phyloP scores from a whole-genome alignment of 129 eudicot genomes.

The Rutidosis leptorrhynchoides region DNA sequence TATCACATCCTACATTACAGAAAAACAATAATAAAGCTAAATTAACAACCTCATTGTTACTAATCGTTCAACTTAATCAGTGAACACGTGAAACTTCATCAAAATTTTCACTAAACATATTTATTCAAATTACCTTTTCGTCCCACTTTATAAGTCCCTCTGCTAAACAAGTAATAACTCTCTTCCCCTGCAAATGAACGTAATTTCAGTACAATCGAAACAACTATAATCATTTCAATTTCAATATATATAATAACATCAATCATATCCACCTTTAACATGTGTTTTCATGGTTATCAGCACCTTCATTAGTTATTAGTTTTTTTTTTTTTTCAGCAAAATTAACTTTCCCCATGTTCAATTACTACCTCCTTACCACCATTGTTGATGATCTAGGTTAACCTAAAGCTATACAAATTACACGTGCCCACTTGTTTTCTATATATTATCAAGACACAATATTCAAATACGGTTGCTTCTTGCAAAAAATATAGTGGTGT shows the following conservation, averaged over 20 bases:
- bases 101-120: not conserved
- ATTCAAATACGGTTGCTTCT: not conserved
- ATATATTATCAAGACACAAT: not conserved
- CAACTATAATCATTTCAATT: not conserved
- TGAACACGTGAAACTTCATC: not conserved
- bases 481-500: not conserved
- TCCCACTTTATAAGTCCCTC: conserved; percentile 90
- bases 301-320: not conserved
- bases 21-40: not conserved
- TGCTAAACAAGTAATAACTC: conserved; percentile 59
- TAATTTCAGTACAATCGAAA: conserved; percentile 27
- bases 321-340: not conserved
- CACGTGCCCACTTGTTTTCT: not conserved
- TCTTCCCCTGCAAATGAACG: conserved; percentile 65
- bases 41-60: conserved; percentile 1
- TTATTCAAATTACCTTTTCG: conserved; percentile 55
- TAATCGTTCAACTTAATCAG: conserved; percentile 15
- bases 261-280: conserved; percentile 5
- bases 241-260: not conserved
- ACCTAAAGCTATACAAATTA: not conserved
- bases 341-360: not conserved
- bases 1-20: conserved; percentile 70
- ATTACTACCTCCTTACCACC: not conserved
- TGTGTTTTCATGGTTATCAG: not conserved
- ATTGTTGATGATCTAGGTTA: not conserved